Conservation (phyloP, 164 flowering plant species). For the Liriodendron chinense region DNA sequence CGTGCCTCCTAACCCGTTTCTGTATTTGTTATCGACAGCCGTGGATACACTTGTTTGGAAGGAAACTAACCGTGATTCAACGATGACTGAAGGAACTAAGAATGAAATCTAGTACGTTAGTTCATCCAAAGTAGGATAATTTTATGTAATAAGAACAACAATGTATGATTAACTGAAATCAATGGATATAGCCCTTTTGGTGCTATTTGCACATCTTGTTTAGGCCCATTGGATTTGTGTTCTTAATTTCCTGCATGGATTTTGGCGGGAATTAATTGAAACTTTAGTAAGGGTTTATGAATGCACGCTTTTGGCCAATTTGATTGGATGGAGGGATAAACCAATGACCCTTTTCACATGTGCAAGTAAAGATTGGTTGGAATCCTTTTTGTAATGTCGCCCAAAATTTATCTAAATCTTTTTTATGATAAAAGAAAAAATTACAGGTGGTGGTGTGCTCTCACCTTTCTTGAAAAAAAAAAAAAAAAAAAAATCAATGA, state of each 20-base stretch:
- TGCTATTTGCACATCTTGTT: too few species aligned
- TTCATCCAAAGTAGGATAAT: too few species aligned
- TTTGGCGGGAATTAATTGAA: slow-evolving; percentile 14
- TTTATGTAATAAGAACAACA: too few species aligned
- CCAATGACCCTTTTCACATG: neutral
- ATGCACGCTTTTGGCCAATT: neutral
- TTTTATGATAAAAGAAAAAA: too few species aligned
- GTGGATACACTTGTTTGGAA: neutral
- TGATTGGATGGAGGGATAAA: slow-evolving; percentile 5
- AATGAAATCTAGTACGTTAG: neutral
- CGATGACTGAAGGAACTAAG: neutral
- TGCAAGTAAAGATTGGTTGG: neutral
- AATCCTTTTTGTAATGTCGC: too few species aligned
- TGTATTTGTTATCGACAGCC: neutral
- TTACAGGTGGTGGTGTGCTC: too few species aligned
- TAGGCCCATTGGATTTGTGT: slow-evolving; percentile 11
- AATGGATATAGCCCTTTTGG: too few species aligned
- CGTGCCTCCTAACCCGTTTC: neutral
- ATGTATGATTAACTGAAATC: too few species aligned
- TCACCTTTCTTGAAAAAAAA: too few species aligned
- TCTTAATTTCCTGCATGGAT: slow-evolving; percentile 6
- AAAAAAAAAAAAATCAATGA: too few species aligned
- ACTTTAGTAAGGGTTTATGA: slow-evolving; percentile 5
- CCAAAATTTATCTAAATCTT: too few species aligned
- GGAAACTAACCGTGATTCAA: slow-evolving; percentile 19